phyloP scores from a whole-genome alignment of 148 eudicot genomes.

The Agrostemma githago region DNA sequence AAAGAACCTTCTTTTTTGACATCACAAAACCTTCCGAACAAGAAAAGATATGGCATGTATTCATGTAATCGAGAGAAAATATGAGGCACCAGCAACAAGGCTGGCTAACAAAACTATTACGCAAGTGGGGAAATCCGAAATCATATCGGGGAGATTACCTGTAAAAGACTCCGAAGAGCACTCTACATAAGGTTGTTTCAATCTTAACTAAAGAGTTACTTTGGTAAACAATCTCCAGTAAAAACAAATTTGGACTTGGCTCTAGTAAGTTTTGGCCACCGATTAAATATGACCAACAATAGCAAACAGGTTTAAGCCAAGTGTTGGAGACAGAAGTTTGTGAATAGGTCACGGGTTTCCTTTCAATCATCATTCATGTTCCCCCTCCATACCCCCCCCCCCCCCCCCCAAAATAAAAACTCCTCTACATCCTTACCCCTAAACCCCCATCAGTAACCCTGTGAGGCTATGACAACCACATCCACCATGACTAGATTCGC shows the following conservation, averaged over 20 bases:
- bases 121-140: background rate
- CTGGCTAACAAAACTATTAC: background rate
- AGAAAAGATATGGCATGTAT: background rate
- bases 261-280: background rate
- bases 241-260: background rate
- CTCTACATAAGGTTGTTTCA: background rate
- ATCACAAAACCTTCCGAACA: background rate
- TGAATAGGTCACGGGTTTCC: background rate
- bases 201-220: background rate
- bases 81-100: background rate
- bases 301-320: background rate
- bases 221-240: background rate
- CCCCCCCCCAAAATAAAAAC: too few species aligned
- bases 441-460: too few species aligned
- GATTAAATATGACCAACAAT: background rate
- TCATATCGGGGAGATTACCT: background rate
- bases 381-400: too few species aligned
- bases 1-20: slow-evolving; percentile 1
- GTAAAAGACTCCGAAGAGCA: background rate
- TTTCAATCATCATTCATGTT: too few species aligned
- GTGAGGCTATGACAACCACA: too few species aligned
- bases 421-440: too few species aligned
- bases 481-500: too few species aligned
- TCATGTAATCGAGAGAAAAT: background rate
- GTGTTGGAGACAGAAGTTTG: background rate